Conservation (phyloP, 75 land plant genomes). For the Cupressus sempervirens region DNA sequence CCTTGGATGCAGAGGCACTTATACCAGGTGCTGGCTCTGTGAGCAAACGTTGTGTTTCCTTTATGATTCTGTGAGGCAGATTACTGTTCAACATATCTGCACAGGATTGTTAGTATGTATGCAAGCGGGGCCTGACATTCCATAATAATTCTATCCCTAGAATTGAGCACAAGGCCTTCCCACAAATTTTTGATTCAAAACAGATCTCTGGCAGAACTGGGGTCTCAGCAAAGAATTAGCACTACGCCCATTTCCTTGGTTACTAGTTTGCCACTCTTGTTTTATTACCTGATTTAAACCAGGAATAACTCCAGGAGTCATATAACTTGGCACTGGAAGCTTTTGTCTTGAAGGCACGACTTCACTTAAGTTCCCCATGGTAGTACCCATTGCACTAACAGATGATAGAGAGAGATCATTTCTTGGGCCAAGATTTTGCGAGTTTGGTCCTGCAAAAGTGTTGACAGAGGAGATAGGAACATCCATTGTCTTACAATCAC, state of each 20-base stretch:
- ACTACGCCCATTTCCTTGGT: too few relatives aligned
- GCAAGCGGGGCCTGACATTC: too few relatives aligned
- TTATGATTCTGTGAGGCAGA: too few relatives aligned
- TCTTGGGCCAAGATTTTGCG: background rate
- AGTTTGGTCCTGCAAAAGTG: background rate
- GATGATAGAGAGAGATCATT: background rate
- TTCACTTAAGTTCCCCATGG: background rate
- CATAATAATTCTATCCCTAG: background rate
- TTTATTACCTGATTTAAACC: too few relatives aligned
- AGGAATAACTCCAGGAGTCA: too few relatives aligned
- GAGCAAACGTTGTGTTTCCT: too few relatives aligned
- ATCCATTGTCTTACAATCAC: slow-evolving; percentile 4
- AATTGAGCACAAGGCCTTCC: background rate
- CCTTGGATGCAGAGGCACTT: too few relatives aligned
- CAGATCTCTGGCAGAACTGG: background rate
- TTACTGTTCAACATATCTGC: too few relatives aligned
- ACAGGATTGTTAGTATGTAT: too few relatives aligned
- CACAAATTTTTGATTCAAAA: background rate
- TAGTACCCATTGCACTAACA: background rate
- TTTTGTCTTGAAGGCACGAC: background rate
- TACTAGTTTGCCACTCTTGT: too few relatives aligned
- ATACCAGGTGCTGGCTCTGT: too few relatives aligned
- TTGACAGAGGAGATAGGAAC: background rate
- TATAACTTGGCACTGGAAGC: too few relatives aligned
- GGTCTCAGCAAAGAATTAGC: background rate